Percentiles rank a stretch among this genome's conserved stretches.
Conservation (phyloP, 441 rosid genomes). For the Raphanus hybrid region DNA sequence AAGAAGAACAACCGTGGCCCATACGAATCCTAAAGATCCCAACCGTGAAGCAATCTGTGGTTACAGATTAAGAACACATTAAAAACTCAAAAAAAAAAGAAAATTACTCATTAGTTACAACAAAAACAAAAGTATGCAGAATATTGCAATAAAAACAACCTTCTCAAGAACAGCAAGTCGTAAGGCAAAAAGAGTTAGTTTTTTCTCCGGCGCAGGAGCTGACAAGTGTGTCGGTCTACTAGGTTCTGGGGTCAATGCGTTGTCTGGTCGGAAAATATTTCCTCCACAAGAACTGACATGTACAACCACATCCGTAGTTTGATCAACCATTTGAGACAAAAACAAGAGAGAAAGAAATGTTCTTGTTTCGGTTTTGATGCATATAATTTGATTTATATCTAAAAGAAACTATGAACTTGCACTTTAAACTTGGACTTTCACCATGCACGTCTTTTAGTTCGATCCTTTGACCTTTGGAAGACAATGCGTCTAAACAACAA, state of each 20-base stretch:
- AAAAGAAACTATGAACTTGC: background rate
- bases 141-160: constrained; percentile 25
- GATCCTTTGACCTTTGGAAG: constrained; percentile 33
- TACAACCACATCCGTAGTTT: constrained; percentile 47
- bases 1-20: constrained; percentile 97
- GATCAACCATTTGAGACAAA: constrained; percentile 39
- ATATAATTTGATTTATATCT: constrained; percentile 8
- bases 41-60: constrained; percentile 67
- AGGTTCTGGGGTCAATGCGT: constrained; percentile 31
- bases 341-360: constrained; percentile 41
- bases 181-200: constrained; percentile 88
- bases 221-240: constrained; percentile 18
- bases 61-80: constrained; percentile 3
- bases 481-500: constrained; percentile 16
- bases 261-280: constrained; percentile 55
- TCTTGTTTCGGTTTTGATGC: constrained; percentile 20
- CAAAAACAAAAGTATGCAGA: background rate
- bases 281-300: constrained; percentile 49
- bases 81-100: background rate
- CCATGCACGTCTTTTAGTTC: constrained; percentile 40
- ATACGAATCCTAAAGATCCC: constrained; percentile 93
- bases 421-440: background rate
- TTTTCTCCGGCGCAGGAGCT: constrained; percentile 74
- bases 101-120: background rate
- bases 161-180: constrained; percentile 86